These are phyloP conservation scores for Nannochloropsis gaditana DNA, from an alignment of 108 stramenopile genomes.

Conservation along the genomic window DNA sequence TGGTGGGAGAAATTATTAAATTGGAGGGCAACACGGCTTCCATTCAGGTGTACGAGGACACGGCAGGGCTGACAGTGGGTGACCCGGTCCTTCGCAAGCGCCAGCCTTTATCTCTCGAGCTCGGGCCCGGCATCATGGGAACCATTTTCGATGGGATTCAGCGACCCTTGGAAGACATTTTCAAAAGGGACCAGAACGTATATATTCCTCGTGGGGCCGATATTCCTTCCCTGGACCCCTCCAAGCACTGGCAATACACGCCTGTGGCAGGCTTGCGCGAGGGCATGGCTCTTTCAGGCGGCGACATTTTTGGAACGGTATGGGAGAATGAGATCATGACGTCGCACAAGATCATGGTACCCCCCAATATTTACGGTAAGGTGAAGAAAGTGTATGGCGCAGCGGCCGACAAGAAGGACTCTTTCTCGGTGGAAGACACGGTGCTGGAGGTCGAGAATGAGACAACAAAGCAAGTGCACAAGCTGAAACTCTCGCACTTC, in stretches of 20 bases:
- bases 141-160: constrained; percentile 99
- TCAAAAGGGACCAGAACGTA: constrained; percentile 56
- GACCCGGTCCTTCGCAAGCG: constrained; percentile 89
- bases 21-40: constrained; percentile 97
- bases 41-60: constrained; percentile 71
- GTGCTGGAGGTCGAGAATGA: constrained; percentile 83
- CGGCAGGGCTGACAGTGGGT: constrained; percentile 87
- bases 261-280: constrained; percentile 74
- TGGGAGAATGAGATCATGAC: constrained; percentile 97
- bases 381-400: constrained; percentile 88
- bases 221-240: constrained; percentile 79
- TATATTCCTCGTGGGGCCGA: constrained; percentile 94
- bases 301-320: constrained; percentile 86
- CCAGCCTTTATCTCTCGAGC: constrained; percentile 90
- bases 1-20: constrained; percentile 99
- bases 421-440: constrained; percentile 83
- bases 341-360: constrained; percentile 92
- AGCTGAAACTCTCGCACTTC: constrained; percentile 86
- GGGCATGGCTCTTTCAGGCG: constrained; percentile 73
- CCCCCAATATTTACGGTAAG: constrained; percentile 93
- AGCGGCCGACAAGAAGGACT: constrained; percentile 86
- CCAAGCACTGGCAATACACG: constrained; percentile 84
- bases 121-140: constrained; percentile 99
- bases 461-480: constrained; percentile 35
- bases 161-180: constrained; percentile 93